A percentile compares a stretch with the other conserved stretches of the same genome.
Evolutionary conservation across 768 basidiomycete species (phyloP).

Genomic region (Tylopilus cervinicoccineus): DNA sequence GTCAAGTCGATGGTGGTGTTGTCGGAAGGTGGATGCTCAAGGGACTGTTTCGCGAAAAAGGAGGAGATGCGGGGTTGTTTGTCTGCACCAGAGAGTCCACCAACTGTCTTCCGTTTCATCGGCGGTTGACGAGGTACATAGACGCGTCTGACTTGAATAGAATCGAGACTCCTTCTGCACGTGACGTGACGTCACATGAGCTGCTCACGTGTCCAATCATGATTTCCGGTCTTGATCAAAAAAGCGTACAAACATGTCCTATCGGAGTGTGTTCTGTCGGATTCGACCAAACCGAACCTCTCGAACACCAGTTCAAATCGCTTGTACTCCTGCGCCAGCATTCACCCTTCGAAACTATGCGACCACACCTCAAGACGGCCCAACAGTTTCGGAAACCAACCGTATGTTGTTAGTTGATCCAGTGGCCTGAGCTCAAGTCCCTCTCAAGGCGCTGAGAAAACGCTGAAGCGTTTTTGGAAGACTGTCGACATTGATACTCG

Average conservation of each 20-base stretch:
- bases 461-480: slow-evolving; percentile 93
- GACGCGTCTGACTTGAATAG: too few relatives aligned
- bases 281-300: slow-evolving; percentile 2
- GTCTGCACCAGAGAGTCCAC: neutral
- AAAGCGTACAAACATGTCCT: slow-evolving; percentile 3
- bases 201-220: slow-evolving; percentile 23
- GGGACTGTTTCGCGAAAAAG: slow-evolving; percentile 33
- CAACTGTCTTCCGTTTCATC: slow-evolving; percentile 20
- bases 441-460: slow-evolving; percentile 73
- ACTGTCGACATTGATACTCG: slow-evolving; percentile 71
- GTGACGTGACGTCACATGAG: slow-evolving; percentile 23
- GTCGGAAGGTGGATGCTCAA: slow-evolving; percentile 13
- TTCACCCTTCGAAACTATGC: slow-evolving; percentile 10
- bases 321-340: neutral
- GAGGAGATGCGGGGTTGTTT: slow-evolving; percentile 40
- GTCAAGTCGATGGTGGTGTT: slow-evolving; percentile 52
- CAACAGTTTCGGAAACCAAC: slow-evolving; percentile 57
- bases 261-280: slow-evolving; percentile 4
- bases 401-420: slow-evolving; percentile 38
- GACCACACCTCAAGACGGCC: slow-evolving; percentile 34
- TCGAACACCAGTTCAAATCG: neutral
- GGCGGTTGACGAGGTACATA: neutral
- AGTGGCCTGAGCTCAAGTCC: slow-evolving; percentile 1
- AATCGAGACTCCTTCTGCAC: too few relatives aligned
- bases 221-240: too few relatives aligned